Evolutionary conservation across 2,329 filamentous ascomycete species (phyloP).

Genomic region (Fusarium proliferatum): DNA sequence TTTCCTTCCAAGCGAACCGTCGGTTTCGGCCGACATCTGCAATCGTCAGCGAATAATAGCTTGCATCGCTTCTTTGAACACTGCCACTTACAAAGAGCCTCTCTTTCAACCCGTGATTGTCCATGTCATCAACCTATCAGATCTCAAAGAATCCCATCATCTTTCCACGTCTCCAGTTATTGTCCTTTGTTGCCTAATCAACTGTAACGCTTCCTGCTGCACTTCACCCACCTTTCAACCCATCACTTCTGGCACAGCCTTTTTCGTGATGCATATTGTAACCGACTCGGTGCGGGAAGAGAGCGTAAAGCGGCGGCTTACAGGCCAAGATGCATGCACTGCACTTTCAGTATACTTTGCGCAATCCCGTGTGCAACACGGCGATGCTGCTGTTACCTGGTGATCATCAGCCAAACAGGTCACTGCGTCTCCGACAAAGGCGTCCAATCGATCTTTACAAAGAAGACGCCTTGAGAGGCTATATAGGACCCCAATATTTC

Average conservation of each 20-base stretch:
- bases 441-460: constrained; percentile 12
- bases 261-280: constrained; percentile 16
- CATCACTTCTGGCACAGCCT: constrained; percentile 18
- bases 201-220: constrained; percentile 9
- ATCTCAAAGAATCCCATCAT: neutral
- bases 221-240: constrained; percentile 23
- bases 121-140: neutral
- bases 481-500: constrained; percentile 20
- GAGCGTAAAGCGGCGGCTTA: constrained; percentile 22
- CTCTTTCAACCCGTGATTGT: neutral
- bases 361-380: constrained; percentile 27
- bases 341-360: constrained; percentile 5
- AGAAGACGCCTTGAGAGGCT: neutral
- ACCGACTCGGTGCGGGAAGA: neutral
- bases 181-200: constrained; percentile 25
- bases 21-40: neutral
- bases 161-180: constrained; percentile 3
- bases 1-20: neutral
- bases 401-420: constrained; percentile 4
- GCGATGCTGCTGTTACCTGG: constrained; percentile 21
- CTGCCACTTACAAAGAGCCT: neutral
- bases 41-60: neutral
- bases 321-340: constrained; percentile 16
- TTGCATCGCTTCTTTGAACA: neutral
- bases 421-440: constrained; percentile 17